phyloP scores from a whole-genome alignment of 2,329 filamentous ascomycete species.

The Xylariaceae sp. region DNA sequence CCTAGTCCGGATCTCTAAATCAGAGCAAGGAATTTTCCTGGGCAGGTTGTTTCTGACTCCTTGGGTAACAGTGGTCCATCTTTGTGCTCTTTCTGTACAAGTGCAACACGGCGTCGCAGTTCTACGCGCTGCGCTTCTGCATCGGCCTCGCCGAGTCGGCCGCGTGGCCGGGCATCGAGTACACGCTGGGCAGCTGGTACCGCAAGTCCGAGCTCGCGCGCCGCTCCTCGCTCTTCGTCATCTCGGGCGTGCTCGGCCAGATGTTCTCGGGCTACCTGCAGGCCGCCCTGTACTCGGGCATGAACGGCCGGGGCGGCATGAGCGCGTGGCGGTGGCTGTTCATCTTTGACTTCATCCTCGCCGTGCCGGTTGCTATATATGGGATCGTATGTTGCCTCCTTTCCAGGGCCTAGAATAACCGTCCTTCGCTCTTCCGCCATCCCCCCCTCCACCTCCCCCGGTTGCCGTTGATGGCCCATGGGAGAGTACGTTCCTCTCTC shows the following conservation, averaged over 20 bases:
- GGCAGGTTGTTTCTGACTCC: no score
- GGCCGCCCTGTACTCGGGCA: conserved; percentile 42
- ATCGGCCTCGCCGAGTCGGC: conserved; percentile 33
- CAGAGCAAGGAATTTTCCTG: not conserved
- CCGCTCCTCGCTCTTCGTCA: conserved; percentile 38
- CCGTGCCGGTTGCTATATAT: conserved; percentile 23
- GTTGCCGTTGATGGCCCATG: no score
- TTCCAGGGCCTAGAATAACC: no score
- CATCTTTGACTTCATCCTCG: conserved; percentile 18
- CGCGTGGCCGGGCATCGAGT: conserved; percentile 34
- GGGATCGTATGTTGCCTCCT: no score
- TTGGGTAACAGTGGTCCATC: conserved; percentile 29
- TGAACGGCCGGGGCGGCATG: conserved; percentile 41
- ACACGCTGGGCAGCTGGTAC: conserved; percentile 39
- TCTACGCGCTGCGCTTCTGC: conserved; percentile 36
- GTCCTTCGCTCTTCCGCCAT: no score
- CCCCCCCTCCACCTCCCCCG: no score
- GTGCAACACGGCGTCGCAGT: conserved; percentile 25
- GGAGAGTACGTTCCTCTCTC: no score
- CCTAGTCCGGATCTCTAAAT: no score
- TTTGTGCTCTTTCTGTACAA: conserved; percentile 26
- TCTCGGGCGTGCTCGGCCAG: conserved; percentile 42
- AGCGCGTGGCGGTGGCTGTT: conserved; percentile 51
- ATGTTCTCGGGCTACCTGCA: conserved; percentile 51
- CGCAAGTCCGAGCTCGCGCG: conserved; percentile 39